A percentile compares a stretch with the other conserved stretches of the same genome.
Evolutionary conservation across 441 rosid genomes (phyloP).

Genomic region (Macaranga tanarius): DNA sequence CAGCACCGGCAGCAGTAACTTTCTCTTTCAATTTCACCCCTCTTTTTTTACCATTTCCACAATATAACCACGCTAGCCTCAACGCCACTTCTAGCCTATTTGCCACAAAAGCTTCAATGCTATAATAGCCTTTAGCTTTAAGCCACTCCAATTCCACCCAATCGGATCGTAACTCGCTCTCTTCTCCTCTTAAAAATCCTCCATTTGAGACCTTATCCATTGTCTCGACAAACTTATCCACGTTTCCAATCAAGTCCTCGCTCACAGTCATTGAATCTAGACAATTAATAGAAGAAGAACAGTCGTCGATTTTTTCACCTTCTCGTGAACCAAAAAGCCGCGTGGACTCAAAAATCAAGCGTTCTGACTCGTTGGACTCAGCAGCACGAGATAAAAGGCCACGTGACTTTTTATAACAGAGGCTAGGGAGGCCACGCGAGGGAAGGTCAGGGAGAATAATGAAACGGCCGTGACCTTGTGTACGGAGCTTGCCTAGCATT

Average conservation of each 20-base stretch:
- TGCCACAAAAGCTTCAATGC: slow-evolving; percentile 76
- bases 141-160: slow-evolving; percentile 94
- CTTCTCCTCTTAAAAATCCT: slow-evolving; percentile 79
- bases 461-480: slow-evolving; percentile 70
- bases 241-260: slow-evolving; percentile 53
- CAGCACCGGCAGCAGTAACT: slow-evolving; percentile 48
- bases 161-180: slow-evolving; percentile 60
- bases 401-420: slow-evolving; percentile 76
- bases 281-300: slow-evolving; percentile 50
- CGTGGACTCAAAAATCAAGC: slow-evolving; percentile 54
- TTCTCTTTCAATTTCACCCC: slow-evolving; percentile 86
- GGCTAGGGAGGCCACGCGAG: slow-evolving; percentile 60
- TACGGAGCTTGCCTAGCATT: slow-evolving; percentile 66
- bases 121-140: slow-evolving; percentile 87
- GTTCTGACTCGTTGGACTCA: slow-evolving; percentile 50
- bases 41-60: slow-evolving; percentile 60
- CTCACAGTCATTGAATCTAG: slow-evolving; percentile 67
- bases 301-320: slow-evolving; percentile 56
- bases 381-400: slow-evolving; percentile 76
- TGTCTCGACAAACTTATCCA: slow-evolving; percentile 63
- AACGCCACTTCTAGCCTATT: slow-evolving; percentile 83
- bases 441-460: slow-evolving; percentile 89
- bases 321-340: slow-evolving; percentile 66
- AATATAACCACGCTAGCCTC: slow-evolving; percentile 89
- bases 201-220: slow-evolving; percentile 77